These are phyloP conservation scores for Chrysoporthe puriensis DNA, from an alignment of 2,329 filamentous ascomycete species.

Conservation along the genomic window DNA sequence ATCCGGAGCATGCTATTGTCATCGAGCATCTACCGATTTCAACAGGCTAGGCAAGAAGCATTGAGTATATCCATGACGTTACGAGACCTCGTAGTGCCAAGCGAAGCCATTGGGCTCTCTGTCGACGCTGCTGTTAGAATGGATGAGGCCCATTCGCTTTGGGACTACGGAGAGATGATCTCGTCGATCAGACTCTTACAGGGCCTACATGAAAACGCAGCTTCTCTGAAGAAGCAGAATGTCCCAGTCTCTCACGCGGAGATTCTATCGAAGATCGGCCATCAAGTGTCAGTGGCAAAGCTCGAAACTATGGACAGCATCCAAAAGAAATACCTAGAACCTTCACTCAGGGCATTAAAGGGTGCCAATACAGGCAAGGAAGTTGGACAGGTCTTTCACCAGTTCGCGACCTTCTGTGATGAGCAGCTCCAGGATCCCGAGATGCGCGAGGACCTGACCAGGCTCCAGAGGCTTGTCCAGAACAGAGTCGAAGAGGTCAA, in stretches of 20 bases:
- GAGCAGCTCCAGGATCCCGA: slow-evolving; percentile 88
- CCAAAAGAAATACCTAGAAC: slow-evolving; percentile 81
- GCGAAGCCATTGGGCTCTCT: slow-evolving; percentile 70
- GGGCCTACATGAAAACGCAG: slow-evolving; percentile 62
- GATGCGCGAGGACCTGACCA: slow-evolving; percentile 79
- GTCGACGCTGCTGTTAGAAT: slow-evolving; percentile 78
- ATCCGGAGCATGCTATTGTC: slow-evolving; percentile 76
- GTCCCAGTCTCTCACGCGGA: slow-evolving; percentile 76
- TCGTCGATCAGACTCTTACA: slow-evolving; percentile 89
- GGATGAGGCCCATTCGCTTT: slow-evolving; percentile 86
- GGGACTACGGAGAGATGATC: slow-evolving; percentile 90
- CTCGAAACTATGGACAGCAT: slow-evolving; percentile 91
- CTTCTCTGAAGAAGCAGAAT: slow-evolving; percentile 67
- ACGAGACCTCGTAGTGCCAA: slow-evolving; percentile 74
- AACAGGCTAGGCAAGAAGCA: slow-evolving; percentile 83
- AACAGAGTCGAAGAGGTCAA: slow-evolving; percentile 80
- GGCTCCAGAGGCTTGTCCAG: slow-evolving; percentile 77
- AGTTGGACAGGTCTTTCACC: slow-evolving; percentile 87
- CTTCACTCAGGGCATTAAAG: slow-evolving; percentile 80
- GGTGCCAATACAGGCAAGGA: slow-evolving; percentile 69
- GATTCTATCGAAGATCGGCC: slow-evolving; percentile 82
- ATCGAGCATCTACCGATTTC: slow-evolving; percentile 75
- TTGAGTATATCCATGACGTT: slow-evolving; percentile 83
- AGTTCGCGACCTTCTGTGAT: slow-evolving; percentile 95
- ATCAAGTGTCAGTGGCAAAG: slow-evolving; percentile 86